Percentiles rank a stretch among this genome's conserved stretches.
phyloP scores from a whole-genome alignment of 2,329 filamentous ascomycete genomes.

The Arthrobotrys megalospora region DNA sequence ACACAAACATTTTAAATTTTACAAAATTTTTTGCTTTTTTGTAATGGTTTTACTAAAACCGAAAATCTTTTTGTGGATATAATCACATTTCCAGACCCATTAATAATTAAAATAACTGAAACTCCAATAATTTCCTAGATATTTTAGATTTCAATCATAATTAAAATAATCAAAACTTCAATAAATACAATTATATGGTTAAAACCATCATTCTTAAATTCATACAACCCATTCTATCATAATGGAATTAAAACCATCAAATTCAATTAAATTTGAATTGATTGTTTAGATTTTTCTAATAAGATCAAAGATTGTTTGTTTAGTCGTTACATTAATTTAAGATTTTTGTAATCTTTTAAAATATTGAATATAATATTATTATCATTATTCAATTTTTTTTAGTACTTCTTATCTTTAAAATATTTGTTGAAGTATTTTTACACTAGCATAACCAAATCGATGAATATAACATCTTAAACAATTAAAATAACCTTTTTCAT shows the following conservation, averaged over 20 bases:
- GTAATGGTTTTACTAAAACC: not conserved
- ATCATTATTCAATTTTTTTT: constrained; percentile 6
- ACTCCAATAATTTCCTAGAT: not conserved
- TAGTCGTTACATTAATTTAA: constrained; percentile 4
- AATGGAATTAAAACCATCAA: no score
- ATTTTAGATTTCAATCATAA: no score
- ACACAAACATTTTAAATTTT: not conserved
- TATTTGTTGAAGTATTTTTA: not conserved
- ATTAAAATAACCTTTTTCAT: not conserved
- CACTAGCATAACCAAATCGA: no score
- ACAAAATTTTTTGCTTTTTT: no score
- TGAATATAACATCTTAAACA: no score
- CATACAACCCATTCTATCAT: no score
- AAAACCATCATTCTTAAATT: no score
- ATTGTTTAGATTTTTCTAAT: no score
- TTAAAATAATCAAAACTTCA: no score
- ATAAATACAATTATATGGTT: no score
- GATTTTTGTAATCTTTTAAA: constrained; percentile 18
- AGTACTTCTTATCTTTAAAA: not conserved
- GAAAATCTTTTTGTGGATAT: not conserved
- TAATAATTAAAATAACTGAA: not conserved
- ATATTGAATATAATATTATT: constrained; percentile 7
- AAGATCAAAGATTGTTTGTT: no score
- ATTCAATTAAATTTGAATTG: no score
- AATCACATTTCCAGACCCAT: not conserved